A percentile compares a stretch with the other conserved stretches of the same genome.
These are phyloP conservation scores for Yarrowia sp. DNA, from an alignment of 805 yeast genomes.

Conservation along the genomic window DNA sequence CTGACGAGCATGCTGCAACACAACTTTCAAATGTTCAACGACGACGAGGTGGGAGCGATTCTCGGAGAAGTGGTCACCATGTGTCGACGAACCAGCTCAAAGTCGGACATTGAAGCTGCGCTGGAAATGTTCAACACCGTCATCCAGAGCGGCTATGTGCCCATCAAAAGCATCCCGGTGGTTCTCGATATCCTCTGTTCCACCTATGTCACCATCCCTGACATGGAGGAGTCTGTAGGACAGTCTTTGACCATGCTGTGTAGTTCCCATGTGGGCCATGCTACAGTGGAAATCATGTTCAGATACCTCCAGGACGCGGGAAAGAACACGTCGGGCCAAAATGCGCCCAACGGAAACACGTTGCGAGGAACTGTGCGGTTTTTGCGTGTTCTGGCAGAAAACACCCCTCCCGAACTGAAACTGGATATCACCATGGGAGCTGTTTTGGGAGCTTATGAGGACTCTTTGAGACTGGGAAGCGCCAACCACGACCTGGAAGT, in stretches of 20 bases:
- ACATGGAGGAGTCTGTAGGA: conserved; percentile 52
- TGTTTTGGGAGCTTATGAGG: conserved; percentile 51
- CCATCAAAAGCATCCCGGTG: conserved; percentile 51
- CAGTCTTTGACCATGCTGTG: conserved; percentile 53
- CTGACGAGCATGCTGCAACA: conserved; percentile 57
- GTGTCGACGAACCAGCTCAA: conserved; percentile 53
- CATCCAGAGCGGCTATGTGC: conserved; percentile 57
- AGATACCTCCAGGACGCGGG: conserved; percentile 46
- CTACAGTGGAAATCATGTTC: conserved; percentile 49
- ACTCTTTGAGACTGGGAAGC: conserved; percentile 51
- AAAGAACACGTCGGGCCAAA: conserved; percentile 41
- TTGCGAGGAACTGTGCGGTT: conserved; percentile 52
- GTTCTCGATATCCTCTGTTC: conserved; percentile 58
- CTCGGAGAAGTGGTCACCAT: conserved; percentile 52
- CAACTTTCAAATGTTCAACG: conserved; percentile 57
- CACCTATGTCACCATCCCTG: conserved; percentile 51
- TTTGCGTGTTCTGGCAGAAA: conserved; percentile 46
- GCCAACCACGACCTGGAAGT: conserved; percentile 54
- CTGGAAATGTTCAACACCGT: conserved; percentile 55
- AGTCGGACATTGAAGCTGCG: conserved; percentile 51
- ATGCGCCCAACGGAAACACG: conserved; percentile 45
- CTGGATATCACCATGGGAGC: conserved; percentile 47
- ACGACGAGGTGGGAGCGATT: conserved; percentile 50
- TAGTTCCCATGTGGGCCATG: conserved; percentile 52
- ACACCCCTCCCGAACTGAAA: conserved; percentile 46